phyloP scores from a whole-genome alignment of 179 eudicot genomes.

The Silene coronaria region DNA sequence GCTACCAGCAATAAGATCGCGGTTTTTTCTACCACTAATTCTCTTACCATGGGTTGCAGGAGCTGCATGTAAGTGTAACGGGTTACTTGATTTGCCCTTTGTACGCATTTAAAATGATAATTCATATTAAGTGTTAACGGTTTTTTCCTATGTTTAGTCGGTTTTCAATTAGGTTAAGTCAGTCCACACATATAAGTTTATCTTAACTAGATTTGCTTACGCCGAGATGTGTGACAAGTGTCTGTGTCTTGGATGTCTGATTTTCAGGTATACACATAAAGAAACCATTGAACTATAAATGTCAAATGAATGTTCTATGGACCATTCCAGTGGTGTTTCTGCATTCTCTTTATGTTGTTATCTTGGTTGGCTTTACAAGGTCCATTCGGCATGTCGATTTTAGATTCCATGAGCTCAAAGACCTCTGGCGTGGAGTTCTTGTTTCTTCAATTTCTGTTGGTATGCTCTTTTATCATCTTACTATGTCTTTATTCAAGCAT shows the following conservation, averaged over 20 bases:
- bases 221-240: not conserved
- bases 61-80: slow-evolving; percentile 53
- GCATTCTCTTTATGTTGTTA: slow-evolving; percentile 58
- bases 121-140: no score
- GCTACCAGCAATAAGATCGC: slow-evolving; percentile 71
- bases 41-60: slow-evolving; percentile 77
- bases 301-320: slow-evolving; percentile 71
- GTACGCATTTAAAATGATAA: no score
- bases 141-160: no score
- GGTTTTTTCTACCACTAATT: slow-evolving; percentile 48
- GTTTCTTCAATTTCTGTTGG: slow-evolving; percentile 64
- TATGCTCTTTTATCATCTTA: slow-evolving; percentile 25
- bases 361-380: slow-evolving; percentile 55
- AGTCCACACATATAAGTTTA: not conserved
- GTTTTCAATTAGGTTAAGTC: no score
- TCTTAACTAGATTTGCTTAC: not conserved
- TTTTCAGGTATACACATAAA: slow-evolving; percentile 49
- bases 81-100: not conserved
- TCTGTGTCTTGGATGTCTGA: not conserved
- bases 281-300: slow-evolving; percentile 59
- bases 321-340: slow-evolving; percentile 52
- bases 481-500: not conserved
- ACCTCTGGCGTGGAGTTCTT: slow-evolving; percentile 81
- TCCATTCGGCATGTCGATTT: slow-evolving; percentile 74
- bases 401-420: slow-evolving; percentile 86